Base-by-base conservation (phyloP, 306 rosid species). In the Lotus japonicus region DNA sequence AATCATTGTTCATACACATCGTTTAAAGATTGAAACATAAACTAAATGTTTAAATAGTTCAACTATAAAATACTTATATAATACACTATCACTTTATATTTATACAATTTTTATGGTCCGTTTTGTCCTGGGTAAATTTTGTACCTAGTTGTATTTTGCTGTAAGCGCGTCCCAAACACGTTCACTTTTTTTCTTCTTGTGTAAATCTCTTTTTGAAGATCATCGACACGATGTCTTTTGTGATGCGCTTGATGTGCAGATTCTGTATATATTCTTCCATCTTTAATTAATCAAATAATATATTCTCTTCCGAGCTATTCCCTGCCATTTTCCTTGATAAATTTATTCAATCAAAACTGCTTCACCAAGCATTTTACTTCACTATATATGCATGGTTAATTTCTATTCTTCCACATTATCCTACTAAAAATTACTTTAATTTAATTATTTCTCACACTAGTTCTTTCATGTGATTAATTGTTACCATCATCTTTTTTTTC, bases 81-180 rank as follows among this genome's bases (percentile, higher is more conserved):
- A n/a, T n/a, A n/a, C n/a, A n/a, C n/a, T n/a, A n/a, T n/a, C n/a
- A n/a, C n/a, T n/a, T n/a, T n/a, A n/a, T n/a, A n/a, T n/a, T n/a
- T n/a, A n/a, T n/a, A n/a, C n/a, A n/a, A n/a, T n/a, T n/a, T n/a
- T n/a, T n/a, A n/a, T n/a, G n/a, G n/a, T n/a, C n/a, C n/a, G n/a
- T n/a, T 60, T 48, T 71, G 74, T 74, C 53, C 5, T 60, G 53
- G 49, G 7, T 55, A 14, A 76, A 68, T 43, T 61, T 58, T 74
- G 35, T 68, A 17, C 21, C 12, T 63, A 8, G 36, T 31, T 31
- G 28, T 33, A 18, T 50, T 68, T 54, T 7, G 65, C 63, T 64
- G 60, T 65, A 58, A 79, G 57, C 77, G 76, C 80, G 79, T 74
- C 73, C 35, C 46, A 45, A 48, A 49, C 73, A 69, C 41, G 39